Evolutionary conservation across 495 filamentous ascomycete genomes (phyloP).

Genomic region (Aspergillus ostianus): DNA sequence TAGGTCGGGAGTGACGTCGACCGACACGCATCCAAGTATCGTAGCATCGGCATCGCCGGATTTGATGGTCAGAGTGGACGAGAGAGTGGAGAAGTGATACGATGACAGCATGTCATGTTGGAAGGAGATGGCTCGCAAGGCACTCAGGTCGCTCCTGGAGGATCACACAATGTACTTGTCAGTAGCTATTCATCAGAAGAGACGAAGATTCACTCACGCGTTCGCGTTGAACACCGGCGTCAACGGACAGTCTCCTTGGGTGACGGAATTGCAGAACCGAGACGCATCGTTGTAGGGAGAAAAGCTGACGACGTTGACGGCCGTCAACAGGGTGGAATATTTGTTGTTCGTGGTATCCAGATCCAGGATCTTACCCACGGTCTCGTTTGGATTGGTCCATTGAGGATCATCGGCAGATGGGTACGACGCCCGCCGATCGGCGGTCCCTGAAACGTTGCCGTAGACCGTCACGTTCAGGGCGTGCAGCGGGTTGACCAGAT

Average conservation of each 20-base stretch:
- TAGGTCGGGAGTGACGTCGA: slow-evolving; percentile 79
- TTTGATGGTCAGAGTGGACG: slow-evolving; percentile 64
- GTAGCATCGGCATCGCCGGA: slow-evolving; percentile 65
- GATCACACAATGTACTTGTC: slow-evolving; percentile 1
- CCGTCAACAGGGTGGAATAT: slow-evolving; percentile 67
- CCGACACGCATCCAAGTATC: slow-evolving; percentile 74
- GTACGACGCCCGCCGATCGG: slow-evolving; percentile 38
- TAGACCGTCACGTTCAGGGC: slow-evolving; percentile 79
- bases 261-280: slow-evolving; percentile 62
- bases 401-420: slow-evolving; percentile 50
- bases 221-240: slow-evolving; percentile 66
- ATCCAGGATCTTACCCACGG: slow-evolving; percentile 75
- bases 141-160: slow-evolving; percentile 47
- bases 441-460: slow-evolving; percentile 80
- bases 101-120: slow-evolving; percentile 72
- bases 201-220: slow-evolving; percentile 42
- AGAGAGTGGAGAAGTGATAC: slow-evolving; percentile 82
- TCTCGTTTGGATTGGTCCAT: slow-evolving; percentile 55
- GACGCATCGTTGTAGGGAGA: slow-evolving; percentile 53
- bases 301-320: slow-evolving; percentile 72
- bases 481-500: slow-evolving; percentile 57
- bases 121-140: slow-evolving; percentile 70
- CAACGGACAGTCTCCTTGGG: slow-evolving; percentile 70
- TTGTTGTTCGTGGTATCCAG: slow-evolving; percentile 51
- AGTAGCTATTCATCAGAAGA: slow-evolving; percentile 4